Base-by-base conservation (phyloP, 306 rosid species). In the Cucumis hystrix region DNA sequence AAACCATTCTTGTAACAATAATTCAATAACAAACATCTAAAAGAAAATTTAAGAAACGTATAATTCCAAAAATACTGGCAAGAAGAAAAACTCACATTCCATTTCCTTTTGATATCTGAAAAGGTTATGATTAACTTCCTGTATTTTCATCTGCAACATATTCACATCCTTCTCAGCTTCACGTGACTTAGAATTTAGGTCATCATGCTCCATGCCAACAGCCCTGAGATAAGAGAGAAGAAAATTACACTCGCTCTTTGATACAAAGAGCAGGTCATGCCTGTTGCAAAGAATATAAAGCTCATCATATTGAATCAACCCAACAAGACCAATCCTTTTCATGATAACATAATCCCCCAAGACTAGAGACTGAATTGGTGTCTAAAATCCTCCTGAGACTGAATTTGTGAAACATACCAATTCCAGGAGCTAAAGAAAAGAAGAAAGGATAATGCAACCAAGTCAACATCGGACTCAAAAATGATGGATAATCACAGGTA, bases 81-180 rank as follows among this genome's bases (percentile, higher is more conserved):
- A 15, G 52, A 72, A 28, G 43, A 25, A 72, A 23, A 62, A 83
- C 98, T 87, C 83, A 92, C 98, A 87, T 40, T 90, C 96, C 87
- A 89, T 76, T 86, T 95, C 96, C 86, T 87, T 95, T 35, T 60
- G 89, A 81, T 89, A 79, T 84, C 85, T 95, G 80, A 86, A 89
- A 56, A 89, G 82, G 74, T 83, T 90, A 82, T 62, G 86, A 61
- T 88, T 83, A 77, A 85, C 89, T 82, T 89, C 98, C 78, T 88
- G 78, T 81, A 89, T 78, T 89, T 90, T 95, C 82, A 86, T 86
- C 87, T 88, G 93, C 86, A 89, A 78, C 87, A 85, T 83, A 80
- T 88, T 89, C 73, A 95, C 96, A 86, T 90, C 98, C 83, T 83
- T 92, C 85, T 92, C 97, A 37, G 87, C 92, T 80, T 89, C 96